Conservation (phyloP, 1,139 yeast species). For the Yamadazyma dushanensis region DNA sequence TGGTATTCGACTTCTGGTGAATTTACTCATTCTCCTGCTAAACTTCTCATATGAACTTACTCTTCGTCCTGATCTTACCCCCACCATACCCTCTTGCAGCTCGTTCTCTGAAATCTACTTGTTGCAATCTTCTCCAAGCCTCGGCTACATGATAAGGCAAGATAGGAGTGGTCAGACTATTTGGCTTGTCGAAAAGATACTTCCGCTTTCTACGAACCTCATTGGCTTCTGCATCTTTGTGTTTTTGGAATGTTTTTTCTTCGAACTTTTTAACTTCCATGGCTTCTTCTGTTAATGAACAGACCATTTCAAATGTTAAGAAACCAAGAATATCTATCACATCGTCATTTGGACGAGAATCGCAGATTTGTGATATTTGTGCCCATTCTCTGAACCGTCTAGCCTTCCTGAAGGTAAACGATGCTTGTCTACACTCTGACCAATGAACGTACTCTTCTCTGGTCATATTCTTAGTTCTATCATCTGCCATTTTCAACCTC, state of each 20-base stretch:
- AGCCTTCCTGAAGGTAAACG: constrained; percentile 90
- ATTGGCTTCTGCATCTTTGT: constrained; percentile 21
- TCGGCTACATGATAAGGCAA: constrained; percentile 84
- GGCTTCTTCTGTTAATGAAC: constrained; percentile 91
- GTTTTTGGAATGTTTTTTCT: constrained; percentile 43
- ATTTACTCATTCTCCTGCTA: too few species aligned
- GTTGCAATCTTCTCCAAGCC: constrained; percentile 86
- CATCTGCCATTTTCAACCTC: constrained; percentile 89
- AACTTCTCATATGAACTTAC: constrained; percentile 42
- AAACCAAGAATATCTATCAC: constrained; percentile 95
- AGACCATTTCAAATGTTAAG: constrained; percentile 93
- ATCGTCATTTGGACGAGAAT: constrained; percentile 92
- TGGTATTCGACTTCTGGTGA: too few species aligned
- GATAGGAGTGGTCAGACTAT: constrained; percentile 80
- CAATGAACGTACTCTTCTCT: constrained; percentile 97
- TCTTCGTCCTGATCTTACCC: constrained; percentile 52
- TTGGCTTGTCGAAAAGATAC: constrained; percentile 87
- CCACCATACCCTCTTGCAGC: constrained; percentile 78
- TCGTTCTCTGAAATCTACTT: constrained; percentile 56
- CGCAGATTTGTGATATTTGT: constrained; percentile 79
- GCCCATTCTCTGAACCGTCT: constrained; percentile 97
- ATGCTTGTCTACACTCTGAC: constrained; percentile 98
- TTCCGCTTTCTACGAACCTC: constrained; percentile 43
- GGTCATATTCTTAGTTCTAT: constrained; percentile 90
- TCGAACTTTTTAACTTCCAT: constrained; percentile 74